Percentiles rank a stretch among this genome's conserved stretches.
These are phyloP conservation scores for Arthrobotrys entomopaga DNA, from an alignment of 2,329 filamentous ascomycete genomes.

Conservation along the genomic window DNA sequence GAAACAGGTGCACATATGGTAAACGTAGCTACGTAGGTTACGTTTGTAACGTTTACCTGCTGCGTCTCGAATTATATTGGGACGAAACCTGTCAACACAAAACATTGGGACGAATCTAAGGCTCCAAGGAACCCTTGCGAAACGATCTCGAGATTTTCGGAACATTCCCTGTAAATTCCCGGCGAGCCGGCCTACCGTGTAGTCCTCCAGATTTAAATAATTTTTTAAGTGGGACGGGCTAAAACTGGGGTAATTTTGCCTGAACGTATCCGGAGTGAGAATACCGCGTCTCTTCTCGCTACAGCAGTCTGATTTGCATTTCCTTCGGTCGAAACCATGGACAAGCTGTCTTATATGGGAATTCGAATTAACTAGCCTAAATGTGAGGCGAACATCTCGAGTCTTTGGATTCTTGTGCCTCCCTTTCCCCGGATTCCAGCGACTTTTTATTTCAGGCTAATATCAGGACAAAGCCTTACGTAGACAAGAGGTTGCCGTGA, in stretches of 20 bases:
- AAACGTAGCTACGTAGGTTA: too few species aligned
- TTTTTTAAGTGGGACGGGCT: slow-evolving; percentile 28
- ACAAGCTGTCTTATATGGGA: neutral
- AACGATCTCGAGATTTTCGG: neutral
- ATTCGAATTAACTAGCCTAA: neutral
- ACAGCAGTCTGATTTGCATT: neutral
- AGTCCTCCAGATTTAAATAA: slow-evolving; percentile 33
- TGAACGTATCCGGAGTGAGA: slow-evolving; percentile 8
- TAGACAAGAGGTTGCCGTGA: slow-evolving; percentile 2
- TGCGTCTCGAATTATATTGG: too few species aligned
- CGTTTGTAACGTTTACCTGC: too few species aligned
- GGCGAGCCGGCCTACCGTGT: slow-evolving; percentile 50
- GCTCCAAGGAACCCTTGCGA: too few species aligned
- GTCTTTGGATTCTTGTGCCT: neutral
- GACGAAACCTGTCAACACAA: too few species aligned
- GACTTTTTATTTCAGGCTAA: slow-evolving; percentile 37
- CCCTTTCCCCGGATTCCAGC: slow-evolving; percentile 33
- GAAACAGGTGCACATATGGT: too few species aligned
- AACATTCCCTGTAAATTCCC: slow-evolving; percentile 20
- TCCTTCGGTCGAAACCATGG: neutral
- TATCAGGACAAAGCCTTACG: neutral
- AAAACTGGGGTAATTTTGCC: slow-evolving; percentile 43
- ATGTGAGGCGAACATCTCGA: slow-evolving; percentile 2
- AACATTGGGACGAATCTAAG: too few species aligned
- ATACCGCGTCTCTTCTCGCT: neutral